Evolutionary conservation across 2,329 filamentous ascomycete genomes (phyloP).

Genomic region (Lasiodiplodia sp.): DNA sequence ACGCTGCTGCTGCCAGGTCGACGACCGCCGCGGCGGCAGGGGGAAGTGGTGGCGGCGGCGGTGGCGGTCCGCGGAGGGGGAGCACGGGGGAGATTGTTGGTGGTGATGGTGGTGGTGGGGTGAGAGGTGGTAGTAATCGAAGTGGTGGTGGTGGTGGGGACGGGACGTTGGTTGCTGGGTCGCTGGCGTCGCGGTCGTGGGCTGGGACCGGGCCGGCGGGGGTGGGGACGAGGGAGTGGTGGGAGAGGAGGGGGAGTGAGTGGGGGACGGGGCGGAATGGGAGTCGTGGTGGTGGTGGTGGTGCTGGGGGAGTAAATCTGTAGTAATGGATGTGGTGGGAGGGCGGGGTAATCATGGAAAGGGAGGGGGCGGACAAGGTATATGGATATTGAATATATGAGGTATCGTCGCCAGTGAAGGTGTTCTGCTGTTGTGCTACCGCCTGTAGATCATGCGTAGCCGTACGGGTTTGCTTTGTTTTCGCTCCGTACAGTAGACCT

Average conservation of each 20-base stretch:
- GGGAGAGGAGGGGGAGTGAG: conserved; percentile 6
- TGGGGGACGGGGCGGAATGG: neutral
- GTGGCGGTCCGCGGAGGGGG: neutral
- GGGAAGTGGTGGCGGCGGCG: neutral
- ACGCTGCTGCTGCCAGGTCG: neutral
- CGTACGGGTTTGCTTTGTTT: neutral
- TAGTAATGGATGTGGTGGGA: neutral
- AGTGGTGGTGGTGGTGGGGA: neutral
- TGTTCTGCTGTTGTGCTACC: neutral
- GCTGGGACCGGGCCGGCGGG: neutral
- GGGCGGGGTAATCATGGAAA: neutral
- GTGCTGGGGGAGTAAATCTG: neutral
- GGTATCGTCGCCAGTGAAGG: neutral
- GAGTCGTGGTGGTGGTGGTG: neutral
- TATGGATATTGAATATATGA: neutral
- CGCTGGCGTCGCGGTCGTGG: neutral
- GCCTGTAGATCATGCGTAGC: neutral
- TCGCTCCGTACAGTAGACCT: no score
- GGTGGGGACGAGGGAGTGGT: conserved; percentile 11
- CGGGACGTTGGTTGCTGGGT: neutral
- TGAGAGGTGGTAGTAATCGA: no score
- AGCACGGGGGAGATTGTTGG: neutral
- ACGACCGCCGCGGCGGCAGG: neutral
- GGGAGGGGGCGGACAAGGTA: neutral
- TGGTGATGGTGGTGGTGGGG: neutral